phyloP scores from a whole-genome alignment of 805 yeast species.

The Brettanomyces naardenensis region DNA sequence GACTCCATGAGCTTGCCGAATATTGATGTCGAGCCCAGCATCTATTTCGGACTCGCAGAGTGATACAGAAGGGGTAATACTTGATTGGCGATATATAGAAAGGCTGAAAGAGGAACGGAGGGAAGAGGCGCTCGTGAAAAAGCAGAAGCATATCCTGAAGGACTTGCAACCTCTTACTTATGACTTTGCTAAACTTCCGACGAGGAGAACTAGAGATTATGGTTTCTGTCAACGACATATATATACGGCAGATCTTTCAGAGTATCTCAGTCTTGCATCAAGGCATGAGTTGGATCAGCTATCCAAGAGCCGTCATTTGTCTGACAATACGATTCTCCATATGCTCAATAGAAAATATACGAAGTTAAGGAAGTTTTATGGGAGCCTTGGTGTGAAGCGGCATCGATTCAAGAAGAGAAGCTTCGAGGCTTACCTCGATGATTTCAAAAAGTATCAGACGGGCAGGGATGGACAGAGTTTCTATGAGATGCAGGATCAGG shows the following conservation, averaged over 20 bases:
- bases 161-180: slow-evolving; percentile 14
- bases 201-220: slow-evolving; percentile 13
- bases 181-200: slow-evolving; percentile 12
- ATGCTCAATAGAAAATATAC: slow-evolving; percentile 24
- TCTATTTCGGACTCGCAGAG: slow-evolving; percentile 15
- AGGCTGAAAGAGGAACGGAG: slow-evolving; percentile 4
- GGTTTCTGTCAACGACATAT: slow-evolving; percentile 27
- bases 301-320: slow-evolving; percentile 10
- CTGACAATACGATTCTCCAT: slow-evolving; percentile 21
- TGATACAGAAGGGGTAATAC: slow-evolving; percentile 9
- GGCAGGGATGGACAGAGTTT: slow-evolving; percentile 16
- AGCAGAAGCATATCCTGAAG: slow-evolving; percentile 9
- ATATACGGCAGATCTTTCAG: slow-evolving; percentile 27
- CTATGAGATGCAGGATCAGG: slow-evolving; percentile 20
- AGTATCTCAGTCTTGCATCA: slow-evolving; percentile 22
- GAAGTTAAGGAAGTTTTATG: slow-evolving; percentile 20
- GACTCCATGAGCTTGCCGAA: too few species aligned
- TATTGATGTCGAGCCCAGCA: slow-evolving; percentile 1
- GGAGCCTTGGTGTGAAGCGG: slow-evolving; percentile 15
- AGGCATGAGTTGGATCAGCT: slow-evolving; percentile 18
- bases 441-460: slow-evolving; percentile 17
- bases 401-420: slow-evolving; percentile 25
- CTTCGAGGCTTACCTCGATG: slow-evolving; percentile 22
- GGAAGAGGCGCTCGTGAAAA: slow-evolving; percentile 7
- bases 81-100: slow-evolving; percentile 12